A percentile compares a stretch with the other conserved stretches of the same genome.
phyloP scores from a whole-genome alignment of 1,284 basidiomycete genomes.

The Ganoderma resinaceum region DNA sequence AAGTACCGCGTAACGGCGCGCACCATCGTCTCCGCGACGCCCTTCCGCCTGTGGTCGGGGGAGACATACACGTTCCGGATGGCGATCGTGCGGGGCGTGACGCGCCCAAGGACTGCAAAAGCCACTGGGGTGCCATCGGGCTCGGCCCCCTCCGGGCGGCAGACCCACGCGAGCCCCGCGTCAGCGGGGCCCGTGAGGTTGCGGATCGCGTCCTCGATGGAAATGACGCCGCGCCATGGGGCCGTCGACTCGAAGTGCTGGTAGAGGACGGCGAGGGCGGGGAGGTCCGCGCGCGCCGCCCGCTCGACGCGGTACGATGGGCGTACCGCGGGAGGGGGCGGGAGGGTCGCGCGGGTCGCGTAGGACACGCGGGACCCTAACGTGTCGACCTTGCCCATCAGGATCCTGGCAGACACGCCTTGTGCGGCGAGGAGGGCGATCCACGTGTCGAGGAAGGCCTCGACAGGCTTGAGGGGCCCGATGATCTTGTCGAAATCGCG shows the following conservation, averaged over 20 bases:
- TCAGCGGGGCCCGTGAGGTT: neutral
- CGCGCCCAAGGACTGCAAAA: slow-evolving; percentile 14
- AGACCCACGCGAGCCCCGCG: slow-evolving; percentile 3
- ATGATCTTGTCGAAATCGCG: slow-evolving; percentile 27
- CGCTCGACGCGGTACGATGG: slow-evolving; percentile 1
- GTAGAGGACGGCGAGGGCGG: slow-evolving; percentile 7
- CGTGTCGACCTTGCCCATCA: slow-evolving; percentile 8
- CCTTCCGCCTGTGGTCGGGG: slow-evolving; percentile 31
- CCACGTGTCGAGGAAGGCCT: slow-evolving; percentile 30
- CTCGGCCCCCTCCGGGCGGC: neutral
- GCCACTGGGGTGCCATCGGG: neutral
- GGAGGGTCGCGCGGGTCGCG: slow-evolving; percentile 28
- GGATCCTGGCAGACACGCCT: slow-evolving; percentile 16
- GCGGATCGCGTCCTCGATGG: slow-evolving; percentile 1
- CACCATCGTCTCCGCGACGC: slow-evolving; percentile 38
- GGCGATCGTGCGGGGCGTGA: slow-evolving; percentile 35
- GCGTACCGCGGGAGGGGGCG: slow-evolving; percentile 14
- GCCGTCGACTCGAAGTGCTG: slow-evolving; percentile 11
- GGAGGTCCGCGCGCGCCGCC: slow-evolving; percentile 11
- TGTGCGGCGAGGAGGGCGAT: slow-evolving; percentile 14
- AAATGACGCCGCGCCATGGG: slow-evolving; percentile 7
- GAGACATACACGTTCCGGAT: slow-evolving; percentile 39
- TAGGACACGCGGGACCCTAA: slow-evolving; percentile 21
- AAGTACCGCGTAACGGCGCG: slow-evolving; percentile 33
- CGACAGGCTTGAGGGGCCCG: slow-evolving; percentile 26